These are phyloP conservation scores for Leucosporidium yakuticum DNA, from an alignment of 768 basidiomycete species.

Conservation along the genomic window DNA sequence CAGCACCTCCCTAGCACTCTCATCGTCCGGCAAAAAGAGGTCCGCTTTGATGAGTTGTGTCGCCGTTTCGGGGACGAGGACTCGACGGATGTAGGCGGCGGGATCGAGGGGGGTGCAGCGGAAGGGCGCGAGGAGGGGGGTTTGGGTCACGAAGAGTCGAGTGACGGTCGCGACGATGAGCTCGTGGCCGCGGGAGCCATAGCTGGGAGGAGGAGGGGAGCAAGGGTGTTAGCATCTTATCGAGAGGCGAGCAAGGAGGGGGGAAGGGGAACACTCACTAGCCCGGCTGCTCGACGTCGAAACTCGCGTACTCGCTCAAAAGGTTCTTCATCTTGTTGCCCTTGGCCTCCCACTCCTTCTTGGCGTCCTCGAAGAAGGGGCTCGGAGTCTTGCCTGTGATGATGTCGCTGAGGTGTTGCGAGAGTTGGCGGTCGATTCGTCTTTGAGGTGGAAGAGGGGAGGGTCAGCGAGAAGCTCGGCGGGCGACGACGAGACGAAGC, in stretches of 20 bases:
- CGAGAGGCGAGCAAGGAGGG: not conserved
- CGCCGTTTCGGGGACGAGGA: constrained; percentile 86
- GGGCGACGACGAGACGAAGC: accelerated
- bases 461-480: too few relatives aligned
- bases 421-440: constrained; percentile 14
- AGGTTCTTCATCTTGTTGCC: constrained; percentile 64
- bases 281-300: constrained; percentile 77
- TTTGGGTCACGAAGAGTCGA: constrained; percentile 57
- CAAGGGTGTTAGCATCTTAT: not conserved
- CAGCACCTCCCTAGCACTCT: constrained; percentile 56
- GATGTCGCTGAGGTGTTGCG: constrained; percentile 7
- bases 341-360: constrained; percentile 48
- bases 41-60: constrained; percentile 77
- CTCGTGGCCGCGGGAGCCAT: constrained; percentile 75
- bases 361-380: constrained; percentile 37
- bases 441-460: not conserved
- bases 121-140: constrained; percentile 51
- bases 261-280: constrained; percentile 62
- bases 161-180: constrained; percentile 73
- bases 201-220: constrained; percentile 50
- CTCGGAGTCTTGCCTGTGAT: constrained; percentile 1
- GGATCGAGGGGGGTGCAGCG: constrained; percentile 53
- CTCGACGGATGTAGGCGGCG: constrained; percentile 69
- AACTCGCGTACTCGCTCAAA: constrained; percentile 67
- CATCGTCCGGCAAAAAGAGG: constrained; percentile 43